A percentile compares a stretch with the other conserved stretches of the same genome.
These are phyloP conservation scores for Eremochloa ophiuroides DNA, from an alignment of 176 grass and related monocot species.

Conservation along the genomic window DNA sequence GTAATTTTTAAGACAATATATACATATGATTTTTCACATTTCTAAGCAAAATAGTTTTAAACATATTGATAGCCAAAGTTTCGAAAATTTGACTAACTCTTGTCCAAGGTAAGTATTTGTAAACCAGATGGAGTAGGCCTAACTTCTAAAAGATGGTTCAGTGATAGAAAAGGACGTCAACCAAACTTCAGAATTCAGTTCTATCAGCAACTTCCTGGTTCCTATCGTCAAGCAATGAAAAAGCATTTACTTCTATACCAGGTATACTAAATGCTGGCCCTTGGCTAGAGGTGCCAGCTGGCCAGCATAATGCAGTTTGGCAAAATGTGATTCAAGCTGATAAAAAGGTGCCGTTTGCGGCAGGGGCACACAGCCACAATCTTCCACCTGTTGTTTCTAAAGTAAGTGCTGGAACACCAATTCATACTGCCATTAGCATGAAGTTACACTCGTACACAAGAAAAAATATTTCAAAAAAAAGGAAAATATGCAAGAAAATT, in stretches of 20 bases:
- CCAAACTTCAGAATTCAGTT: neutral
- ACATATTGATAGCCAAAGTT: neutral
- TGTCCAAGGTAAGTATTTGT: neutral
- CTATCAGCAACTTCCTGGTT: constrained; percentile 11
- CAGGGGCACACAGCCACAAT: neutral
- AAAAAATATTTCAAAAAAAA: neutral
- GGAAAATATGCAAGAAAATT: neutral
- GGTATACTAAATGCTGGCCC: neutral
- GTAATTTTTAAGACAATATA: neutral
- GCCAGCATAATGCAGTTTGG: neutral
- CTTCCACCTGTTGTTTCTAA: constrained; percentile 1
- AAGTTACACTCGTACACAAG: neutral
- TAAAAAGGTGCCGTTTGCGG: neutral
- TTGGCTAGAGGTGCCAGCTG: neutral
- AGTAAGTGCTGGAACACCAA: constrained; percentile 6
- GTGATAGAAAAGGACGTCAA: neutral
- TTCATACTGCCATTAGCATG: neutral
- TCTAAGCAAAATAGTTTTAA: neutral
- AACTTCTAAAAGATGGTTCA: neutral
- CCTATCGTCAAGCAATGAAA: constrained; percentile 12
- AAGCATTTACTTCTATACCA: neutral
- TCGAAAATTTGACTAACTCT: neutral
- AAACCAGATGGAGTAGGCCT: neutral
- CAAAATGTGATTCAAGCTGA: constrained; percentile 6
- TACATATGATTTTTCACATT: neutral